These are phyloP conservation scores for Phaffia australis DNA, from an alignment of 768 basidiomycete species.

Conservation along the genomic window DNA sequence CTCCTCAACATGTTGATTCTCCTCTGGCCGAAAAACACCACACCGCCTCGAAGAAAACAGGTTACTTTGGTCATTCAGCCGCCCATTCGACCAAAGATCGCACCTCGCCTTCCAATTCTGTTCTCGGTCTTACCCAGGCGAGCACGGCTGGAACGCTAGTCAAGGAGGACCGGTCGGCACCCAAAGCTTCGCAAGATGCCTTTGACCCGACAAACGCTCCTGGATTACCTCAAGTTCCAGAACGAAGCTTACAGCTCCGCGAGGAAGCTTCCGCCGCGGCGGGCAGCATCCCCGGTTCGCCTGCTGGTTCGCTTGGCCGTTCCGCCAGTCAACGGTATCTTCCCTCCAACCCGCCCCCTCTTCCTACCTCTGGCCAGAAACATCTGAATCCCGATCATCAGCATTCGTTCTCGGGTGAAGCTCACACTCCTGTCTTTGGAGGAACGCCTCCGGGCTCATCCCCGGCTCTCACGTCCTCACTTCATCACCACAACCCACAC, in stretches of 20 bases:
- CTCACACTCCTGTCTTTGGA: constrained; percentile 19
- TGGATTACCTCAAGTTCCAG: neutral
- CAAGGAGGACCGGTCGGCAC: neutral
- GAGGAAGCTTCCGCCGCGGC: constrained; percentile 9
- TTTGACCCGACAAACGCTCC: constrained; percentile 9
- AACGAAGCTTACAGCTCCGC: neutral
- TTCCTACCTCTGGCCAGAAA: neutral
- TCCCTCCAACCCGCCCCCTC: neutral
- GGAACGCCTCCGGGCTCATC: constrained; percentile 14
- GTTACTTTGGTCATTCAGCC: too few relatives aligned
- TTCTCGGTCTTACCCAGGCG: constrained; percentile 25
- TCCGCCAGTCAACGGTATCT: neutral
- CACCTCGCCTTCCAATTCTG: constrained; percentile 20
- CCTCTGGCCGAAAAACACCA: too few relatives aligned
- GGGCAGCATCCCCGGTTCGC: neutral
- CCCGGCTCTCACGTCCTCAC: constrained; percentile 32
- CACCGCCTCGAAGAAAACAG: too few relatives aligned
- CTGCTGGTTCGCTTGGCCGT: constrained; percentile 1
- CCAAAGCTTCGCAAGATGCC: constrained; percentile 3
- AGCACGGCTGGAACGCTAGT: constrained; percentile 21
- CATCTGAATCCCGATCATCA: neutral
- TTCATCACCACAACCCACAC: constrained; percentile 34
- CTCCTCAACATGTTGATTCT: neutral
- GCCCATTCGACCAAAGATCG: neutral
- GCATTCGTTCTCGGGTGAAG: neutral